Conservation (phyloP, 225 moss, liverwort and hornwort species). For the Lunularia cruciata region DNA sequence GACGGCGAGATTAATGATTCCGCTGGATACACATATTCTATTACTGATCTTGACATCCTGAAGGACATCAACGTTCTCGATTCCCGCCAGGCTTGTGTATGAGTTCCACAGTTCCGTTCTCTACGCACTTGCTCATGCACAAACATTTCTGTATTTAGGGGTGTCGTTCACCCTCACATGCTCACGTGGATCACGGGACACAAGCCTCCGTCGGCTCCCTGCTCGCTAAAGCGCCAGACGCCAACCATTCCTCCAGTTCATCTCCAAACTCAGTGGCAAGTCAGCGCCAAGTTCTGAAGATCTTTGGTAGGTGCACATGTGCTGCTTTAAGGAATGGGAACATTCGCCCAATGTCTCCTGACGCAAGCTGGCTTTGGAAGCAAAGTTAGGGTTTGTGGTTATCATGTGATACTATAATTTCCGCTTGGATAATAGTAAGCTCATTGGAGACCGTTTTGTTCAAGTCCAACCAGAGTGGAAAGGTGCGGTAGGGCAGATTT, state of each 20-base stretch:
- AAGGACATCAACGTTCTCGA: background rate
- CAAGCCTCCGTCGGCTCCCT: background rate
- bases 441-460: no score
- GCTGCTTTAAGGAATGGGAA: no score
- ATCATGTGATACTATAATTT: no score
- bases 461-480: no score
- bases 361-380: no score
- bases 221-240: background rate
- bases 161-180: background rate
- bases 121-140: slow-evolving; percentile 3
- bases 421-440: no score
- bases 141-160: background rate
- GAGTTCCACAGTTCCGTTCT: background rate
- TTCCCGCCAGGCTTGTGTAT: background rate
- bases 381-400: no score
- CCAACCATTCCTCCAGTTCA: background rate
- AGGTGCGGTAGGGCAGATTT: no score
- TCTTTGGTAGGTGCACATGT: no score
- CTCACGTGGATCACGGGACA: background rate
- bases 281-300: no score
- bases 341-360: no score
- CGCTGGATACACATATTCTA: background rate
- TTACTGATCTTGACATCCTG: background rate
- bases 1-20: background rate
- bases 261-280: slow-evolving; percentile 1